These are phyloP conservation scores for Aspergillus sp. DNA, from an alignment of 2,329 filamentous ascomycete species.

Conservation along the genomic window DNA sequence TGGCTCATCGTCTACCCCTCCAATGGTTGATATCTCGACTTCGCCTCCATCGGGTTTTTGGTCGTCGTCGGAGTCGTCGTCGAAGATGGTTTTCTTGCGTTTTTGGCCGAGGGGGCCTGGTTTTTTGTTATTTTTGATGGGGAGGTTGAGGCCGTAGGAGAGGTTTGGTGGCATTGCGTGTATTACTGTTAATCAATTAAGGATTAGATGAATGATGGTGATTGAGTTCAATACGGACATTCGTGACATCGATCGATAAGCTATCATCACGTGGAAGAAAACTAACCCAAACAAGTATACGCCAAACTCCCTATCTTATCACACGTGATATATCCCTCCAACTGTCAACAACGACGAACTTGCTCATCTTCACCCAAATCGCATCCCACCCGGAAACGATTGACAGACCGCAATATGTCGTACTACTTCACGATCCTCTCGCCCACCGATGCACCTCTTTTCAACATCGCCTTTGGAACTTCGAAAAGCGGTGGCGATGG, in stretches of 20 bases:
- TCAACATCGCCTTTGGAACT: constrained; percentile 94
- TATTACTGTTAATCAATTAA: neutral
- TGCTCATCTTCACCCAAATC: no score
- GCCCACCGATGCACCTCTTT: constrained; percentile 90
- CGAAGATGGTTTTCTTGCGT: constrained; percentile 44
- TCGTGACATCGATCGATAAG: neutral
- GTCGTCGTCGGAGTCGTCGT: constrained; percentile 32
- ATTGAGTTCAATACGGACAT: no score
- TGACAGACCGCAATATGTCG: constrained; percentile 58
- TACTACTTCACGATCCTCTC: constrained; percentile 98
- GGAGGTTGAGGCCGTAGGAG: constrained; percentile 38
- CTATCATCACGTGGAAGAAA: neutral
- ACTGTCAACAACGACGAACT: no score
- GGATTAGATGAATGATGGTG: neutral
- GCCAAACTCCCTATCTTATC: no score
- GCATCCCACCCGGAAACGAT: no score
- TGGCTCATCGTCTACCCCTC: constrained; percentile 29
- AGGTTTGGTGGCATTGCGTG: constrained; percentile 25
- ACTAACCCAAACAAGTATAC: neutral
- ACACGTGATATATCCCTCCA: no score
- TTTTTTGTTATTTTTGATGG: constrained; percentile 30
- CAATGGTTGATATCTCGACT: constrained; percentile 34
- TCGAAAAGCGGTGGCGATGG: constrained; percentile 95
- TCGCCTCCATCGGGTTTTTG: constrained; percentile 12
- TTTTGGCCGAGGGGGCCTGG: constrained; percentile 34